Conservation (phyloP, 805 yeast species). For the Hanseniaspora pseudoguilliermondii region DNA sequence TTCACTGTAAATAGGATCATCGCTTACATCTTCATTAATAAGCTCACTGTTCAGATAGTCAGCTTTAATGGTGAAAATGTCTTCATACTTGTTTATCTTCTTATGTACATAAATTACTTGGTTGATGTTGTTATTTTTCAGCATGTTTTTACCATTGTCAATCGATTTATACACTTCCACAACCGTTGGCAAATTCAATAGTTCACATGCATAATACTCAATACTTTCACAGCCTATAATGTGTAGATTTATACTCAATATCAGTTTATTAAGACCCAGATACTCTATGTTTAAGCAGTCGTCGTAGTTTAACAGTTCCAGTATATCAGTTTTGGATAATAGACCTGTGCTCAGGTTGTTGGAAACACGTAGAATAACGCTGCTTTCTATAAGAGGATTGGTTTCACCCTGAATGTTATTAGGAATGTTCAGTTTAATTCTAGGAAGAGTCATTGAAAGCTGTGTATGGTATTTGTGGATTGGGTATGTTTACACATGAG, state of each 20-base stretch:
- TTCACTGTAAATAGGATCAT: slow-evolving; percentile 19
- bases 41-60: slow-evolving; percentile 34
- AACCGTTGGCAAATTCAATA: slow-evolving; percentile 81
- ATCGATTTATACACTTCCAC: slow-evolving; percentile 79
- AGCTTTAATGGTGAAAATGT: slow-evolving; percentile 29
- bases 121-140: slow-evolving; percentile 72
- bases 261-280: slow-evolving; percentile 1
- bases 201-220: slow-evolving; percentile 44
- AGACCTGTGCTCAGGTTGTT: slow-evolving; percentile 42
- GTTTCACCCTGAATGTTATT: slow-evolving; percentile 40
- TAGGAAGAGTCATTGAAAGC: slow-evolving; percentile 1
- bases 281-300: slow-evolving; percentile 2
- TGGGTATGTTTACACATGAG: too few relatives aligned
- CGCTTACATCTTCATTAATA: slow-evolving; percentile 13
- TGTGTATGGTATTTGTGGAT: too few relatives aligned
- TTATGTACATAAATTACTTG: slow-evolving; percentile 73
- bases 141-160: slow-evolving; percentile 68
- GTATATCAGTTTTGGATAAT: slow-evolving; percentile 5
- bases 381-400: slow-evolving; percentile 85
- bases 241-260: slow-evolving; percentile 1
- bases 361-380: slow-evolving; percentile 63
- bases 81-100: slow-evolving; percentile 36
- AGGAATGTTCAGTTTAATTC: slow-evolving; percentile 3
- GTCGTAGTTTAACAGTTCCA: slow-evolving; percentile 9
- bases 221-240: not conserved